These are phyloP conservation scores for Mycena latifolia DNA, from an alignment of 768 basidiomycete species.

Conservation along the genomic window DNA sequence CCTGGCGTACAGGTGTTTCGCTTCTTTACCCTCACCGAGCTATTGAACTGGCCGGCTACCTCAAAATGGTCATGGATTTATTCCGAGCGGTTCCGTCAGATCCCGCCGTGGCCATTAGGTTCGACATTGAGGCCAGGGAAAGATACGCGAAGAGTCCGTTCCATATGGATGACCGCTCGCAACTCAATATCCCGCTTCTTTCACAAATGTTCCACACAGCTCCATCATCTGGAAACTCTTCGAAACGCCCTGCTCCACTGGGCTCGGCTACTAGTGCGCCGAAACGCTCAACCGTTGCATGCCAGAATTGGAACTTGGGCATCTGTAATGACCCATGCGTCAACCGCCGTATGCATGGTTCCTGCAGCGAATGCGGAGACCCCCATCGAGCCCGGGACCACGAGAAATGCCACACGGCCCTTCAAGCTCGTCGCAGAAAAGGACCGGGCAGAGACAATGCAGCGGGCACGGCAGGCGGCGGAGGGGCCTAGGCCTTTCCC, in stretches of 20 bases:
- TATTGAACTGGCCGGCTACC: constrained; percentile 19
- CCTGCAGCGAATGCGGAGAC: constrained; percentile 30
- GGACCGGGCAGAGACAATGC: constrained; percentile 30
- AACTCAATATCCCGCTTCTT: constrained; percentile 1
- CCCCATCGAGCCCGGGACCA: constrained; percentile 30
- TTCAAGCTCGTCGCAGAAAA: constrained; percentile 13
- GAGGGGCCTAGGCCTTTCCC: constrained; percentile 46
- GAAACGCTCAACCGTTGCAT: background rate
- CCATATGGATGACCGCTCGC: constrained; percentile 19
- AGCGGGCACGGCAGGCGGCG: constrained; percentile 43
- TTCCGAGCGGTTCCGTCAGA: constrained; percentile 18
- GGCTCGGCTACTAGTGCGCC: background rate
- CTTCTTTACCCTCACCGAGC: constrained; percentile 31
- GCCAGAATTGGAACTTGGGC: constrained; percentile 34
- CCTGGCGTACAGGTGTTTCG: constrained; percentile 23
- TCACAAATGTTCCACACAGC: background rate
- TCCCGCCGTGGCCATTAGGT: constrained; percentile 21
- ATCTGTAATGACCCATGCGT: constrained; percentile 29
- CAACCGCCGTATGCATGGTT: constrained; percentile 26
- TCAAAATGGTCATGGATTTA: constrained; percentile 21
- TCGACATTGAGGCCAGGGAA: constrained; percentile 25
- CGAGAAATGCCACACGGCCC: constrained; percentile 3
- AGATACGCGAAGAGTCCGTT: constrained; percentile 26
- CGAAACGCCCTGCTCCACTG: background rate
- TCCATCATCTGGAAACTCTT: background rate